Base-by-base conservation (phyloP, 345 rosid species). In the Orychophragmus violaceus region DNA sequence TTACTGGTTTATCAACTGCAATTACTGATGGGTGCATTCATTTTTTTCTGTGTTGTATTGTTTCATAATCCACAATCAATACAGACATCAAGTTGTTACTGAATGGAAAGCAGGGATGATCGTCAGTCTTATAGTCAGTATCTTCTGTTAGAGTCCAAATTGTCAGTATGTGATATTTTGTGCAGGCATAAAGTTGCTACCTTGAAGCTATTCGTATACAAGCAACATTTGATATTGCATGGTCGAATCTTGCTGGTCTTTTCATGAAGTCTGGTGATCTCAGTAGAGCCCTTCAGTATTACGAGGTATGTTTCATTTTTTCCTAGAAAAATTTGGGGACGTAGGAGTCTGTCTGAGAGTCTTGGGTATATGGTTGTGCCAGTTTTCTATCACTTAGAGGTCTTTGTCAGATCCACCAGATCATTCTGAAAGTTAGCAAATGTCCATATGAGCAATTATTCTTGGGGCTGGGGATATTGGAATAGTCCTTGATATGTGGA, bases 221-320 rank as follows among this genome's bases (percentile, higher is more conserved):
- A 70, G 97, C 99, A 45, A 87, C 80, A 30, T 95, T 90, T 83
- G 96, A 97, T n/a, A 83, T 91, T 66, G 99, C 99, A 18, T 95
- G 99, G 97, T 95, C 97, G 22, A 95, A 91, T 81, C 91, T 95
- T 79, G 99, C 97, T 45, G 97, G 95, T 75, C 95, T 95, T 72
- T 91, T 88, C 72, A 86, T 95, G 99, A 96, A 95, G 80, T 83
- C 96, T 21, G 99, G 99, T 57, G 97, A 95, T 79, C 82, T 87
- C 64, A 84, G 82, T 54, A 82, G 90, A 78, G 99, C 99, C 62
- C 88, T 89, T 66, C 96, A 91, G 37, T 95, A 95, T 74, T 94
- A 94, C 69, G 86, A 91, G 97, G 99, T 88, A 68, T 59, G 55
- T 27, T 50, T 68, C 52, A 62, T 59, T 41, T 59, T 58, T n/a